These are phyloP conservation scores for Hibiscus mutabilis DNA, from an alignment of 345 rosid species.

Conservation along the genomic window DNA sequence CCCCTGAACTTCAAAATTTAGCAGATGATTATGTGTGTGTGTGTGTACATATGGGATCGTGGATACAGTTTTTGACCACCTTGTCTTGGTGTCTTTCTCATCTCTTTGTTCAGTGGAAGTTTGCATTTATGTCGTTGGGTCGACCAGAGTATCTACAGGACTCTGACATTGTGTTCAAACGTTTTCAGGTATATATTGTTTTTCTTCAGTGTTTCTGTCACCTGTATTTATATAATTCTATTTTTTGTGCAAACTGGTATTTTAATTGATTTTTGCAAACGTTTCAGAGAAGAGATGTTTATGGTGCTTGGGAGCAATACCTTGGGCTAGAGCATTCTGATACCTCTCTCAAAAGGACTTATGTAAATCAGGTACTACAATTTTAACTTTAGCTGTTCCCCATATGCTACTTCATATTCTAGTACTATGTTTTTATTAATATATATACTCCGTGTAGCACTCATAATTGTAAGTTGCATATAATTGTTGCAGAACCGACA, in stretches of 20 bases:
- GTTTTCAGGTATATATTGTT: slow-evolving; percentile 64
- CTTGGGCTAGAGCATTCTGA: slow-evolving; percentile 77
- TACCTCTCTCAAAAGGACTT: slow-evolving; percentile 50
- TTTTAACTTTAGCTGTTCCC: neutral
- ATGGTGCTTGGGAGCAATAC: slow-evolving; percentile 72
- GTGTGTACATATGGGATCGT: neutral
- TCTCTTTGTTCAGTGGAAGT: slow-evolving; percentile 62
- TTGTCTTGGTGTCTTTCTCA: neutral
- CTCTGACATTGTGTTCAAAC: slow-evolving; percentile 58
- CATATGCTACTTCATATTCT: neutral
- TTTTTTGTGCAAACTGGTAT: neutral
- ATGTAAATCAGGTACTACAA: slow-evolving; percentile 20
- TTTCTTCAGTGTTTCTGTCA: neutral
- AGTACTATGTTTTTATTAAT: neutral
- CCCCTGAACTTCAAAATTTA: neutral
- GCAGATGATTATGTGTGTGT: neutral
- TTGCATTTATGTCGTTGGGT: slow-evolving; percentile 83
- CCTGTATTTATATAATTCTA: neutral
- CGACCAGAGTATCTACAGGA: slow-evolving; percentile 88
- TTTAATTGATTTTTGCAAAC: neutral
- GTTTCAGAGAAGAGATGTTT: slow-evolving; percentile 46
- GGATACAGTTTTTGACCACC: neutral
- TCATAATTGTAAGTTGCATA: neutral
- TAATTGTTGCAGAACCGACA: slow-evolving; percentile 13
- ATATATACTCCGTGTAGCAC: neutral